These are phyloP conservation scores for Zoysia matrella DNA, from an alignment of 202 grass and related monocot species.

Conservation along the genomic window DNA sequence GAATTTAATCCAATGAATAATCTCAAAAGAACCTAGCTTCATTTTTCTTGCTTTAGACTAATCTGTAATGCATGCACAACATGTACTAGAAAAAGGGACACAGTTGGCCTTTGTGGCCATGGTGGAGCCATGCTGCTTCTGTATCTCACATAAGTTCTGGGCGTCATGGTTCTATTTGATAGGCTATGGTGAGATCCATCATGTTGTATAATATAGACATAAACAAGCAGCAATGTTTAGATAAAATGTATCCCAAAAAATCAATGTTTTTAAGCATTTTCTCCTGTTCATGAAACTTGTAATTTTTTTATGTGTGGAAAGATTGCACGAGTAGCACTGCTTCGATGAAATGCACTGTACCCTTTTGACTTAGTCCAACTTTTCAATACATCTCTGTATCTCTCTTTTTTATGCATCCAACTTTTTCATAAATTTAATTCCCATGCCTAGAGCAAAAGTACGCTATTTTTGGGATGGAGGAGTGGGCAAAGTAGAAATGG, in stretches of 20 bases:
- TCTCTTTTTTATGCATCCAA: too few species aligned
- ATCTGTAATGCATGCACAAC: constrained; percentile 54
- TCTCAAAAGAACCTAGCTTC: constrained; percentile 40
- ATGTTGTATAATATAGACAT: constrained; percentile 57
- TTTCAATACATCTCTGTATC: too few species aligned
- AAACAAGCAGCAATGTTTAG: constrained; percentile 53
- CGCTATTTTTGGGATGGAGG: too few species aligned
- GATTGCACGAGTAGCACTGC: not conserved
- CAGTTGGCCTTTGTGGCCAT: constrained; percentile 45
- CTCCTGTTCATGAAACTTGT: not conserved
- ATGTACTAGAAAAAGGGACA: constrained; percentile 29
- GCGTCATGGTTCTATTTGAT: constrained; percentile 20
- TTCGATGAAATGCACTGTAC: too few species aligned
- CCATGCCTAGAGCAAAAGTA: too few species aligned
- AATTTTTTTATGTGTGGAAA: not conserved
- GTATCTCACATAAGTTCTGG: constrained; percentile 47
- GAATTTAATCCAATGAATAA: constrained; percentile 59
- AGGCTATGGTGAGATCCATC: constrained; percentile 43
- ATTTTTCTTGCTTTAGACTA: constrained; percentile 48
- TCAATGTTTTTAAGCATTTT: not conserved
- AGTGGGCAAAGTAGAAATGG: too few species aligned
- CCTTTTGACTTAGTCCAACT: too few species aligned
- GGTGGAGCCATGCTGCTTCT: constrained; percentile 44
- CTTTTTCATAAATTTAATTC: too few species aligned
- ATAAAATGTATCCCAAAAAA: constrained; percentile 11